Percentiles rank a stretch among this genome's conserved stretches.
phyloP scores from a whole-genome alignment of 1,284 basidiomycete species.

The Mycena sp. region DNA sequence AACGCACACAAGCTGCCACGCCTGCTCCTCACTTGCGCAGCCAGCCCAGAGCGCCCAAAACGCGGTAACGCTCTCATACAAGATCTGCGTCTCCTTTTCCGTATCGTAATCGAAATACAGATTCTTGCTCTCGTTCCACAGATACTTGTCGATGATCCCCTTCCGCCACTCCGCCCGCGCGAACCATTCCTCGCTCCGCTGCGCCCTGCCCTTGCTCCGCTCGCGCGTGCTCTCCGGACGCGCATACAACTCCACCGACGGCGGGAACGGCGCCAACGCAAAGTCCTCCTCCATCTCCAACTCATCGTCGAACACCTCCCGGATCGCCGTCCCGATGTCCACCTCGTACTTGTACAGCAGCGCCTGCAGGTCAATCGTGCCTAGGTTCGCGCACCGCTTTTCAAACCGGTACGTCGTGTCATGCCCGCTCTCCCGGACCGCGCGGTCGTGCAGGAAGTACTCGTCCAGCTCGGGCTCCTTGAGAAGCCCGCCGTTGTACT shows the following conservation, averaged over 20 bases:
- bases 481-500: slow-evolving; percentile 89
- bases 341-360: slow-evolving; percentile 94
- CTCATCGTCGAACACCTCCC: slow-evolving; percentile 93
- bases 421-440: slow-evolving; percentile 94
- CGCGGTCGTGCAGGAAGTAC: slow-evolving; percentile 97
- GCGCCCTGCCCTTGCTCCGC: slow-evolving; percentile 67
- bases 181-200: slow-evolving; percentile 91
- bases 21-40: slow-evolving; percentile 94
- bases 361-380: slow-evolving; percentile 95
- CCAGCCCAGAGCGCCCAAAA: slow-evolving; percentile 99
- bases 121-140: slow-evolving; percentile 96
- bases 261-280: slow-evolving; percentile 90
- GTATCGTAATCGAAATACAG: slow-evolving; percentile 99
- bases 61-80: slow-evolving; percentile 95
- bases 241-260: slow-evolving; percentile 81
- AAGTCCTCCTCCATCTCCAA: slow-evolving; percentile 95
- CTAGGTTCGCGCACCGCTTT: slow-evolving; percentile 95
- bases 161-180: slow-evolving; percentile 85
- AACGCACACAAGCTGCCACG: slow-evolving; percentile 88
- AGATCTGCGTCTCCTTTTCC: slow-evolving; percentile 86
- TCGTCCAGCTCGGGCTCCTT: slow-evolving; percentile 93
- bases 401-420: slow-evolving; percentile 98
- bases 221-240: slow-evolving; percentile 59
- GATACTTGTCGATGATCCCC: slow-evolving; percentile 91
- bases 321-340: slow-evolving; percentile 93